phyloP scores from a whole-genome alignment of 2,329 filamentous ascomycete genomes.

The Basipetospora sp. region DNA sequence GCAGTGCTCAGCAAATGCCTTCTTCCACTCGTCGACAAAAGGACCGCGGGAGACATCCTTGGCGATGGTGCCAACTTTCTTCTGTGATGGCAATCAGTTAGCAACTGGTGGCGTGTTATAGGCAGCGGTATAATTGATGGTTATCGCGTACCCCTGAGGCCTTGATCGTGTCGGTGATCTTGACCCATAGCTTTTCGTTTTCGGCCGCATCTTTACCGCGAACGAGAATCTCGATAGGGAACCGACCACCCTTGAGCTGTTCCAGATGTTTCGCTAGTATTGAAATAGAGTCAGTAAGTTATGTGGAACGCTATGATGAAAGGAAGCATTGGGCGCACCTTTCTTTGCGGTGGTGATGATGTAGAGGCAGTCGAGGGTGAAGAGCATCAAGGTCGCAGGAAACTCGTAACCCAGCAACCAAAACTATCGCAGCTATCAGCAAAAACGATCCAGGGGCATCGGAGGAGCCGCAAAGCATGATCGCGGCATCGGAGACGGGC shows the following conservation, averaged over 20 bases:
- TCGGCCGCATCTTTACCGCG: constrained; percentile 81
- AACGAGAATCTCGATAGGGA: constrained; percentile 81
- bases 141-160: constrained; percentile 57
- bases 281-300: too few relatives aligned
- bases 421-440: constrained; percentile 44
- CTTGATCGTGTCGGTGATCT: constrained; percentile 76
- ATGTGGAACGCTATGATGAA: not conserved
- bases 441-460: not conserved
- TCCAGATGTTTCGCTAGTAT: constrained; percentile 75
- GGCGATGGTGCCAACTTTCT: constrained; percentile 74
- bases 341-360: constrained; percentile 95
- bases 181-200: constrained; percentile 79
- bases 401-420: constrained; percentile 99
- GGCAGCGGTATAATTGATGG: too few relatives aligned
- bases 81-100: constrained; percentile 30
- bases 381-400: constrained; percentile 82
- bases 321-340: constrained; percentile 43
- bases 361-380: constrained; percentile 77
- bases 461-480: not conserved
- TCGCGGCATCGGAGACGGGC: not conserved
- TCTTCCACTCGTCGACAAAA: constrained; percentile 95
- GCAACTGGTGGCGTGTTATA: too few relatives aligned
- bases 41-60: constrained; percentile 77
- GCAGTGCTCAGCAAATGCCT: constrained; percentile 58
- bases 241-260: constrained; percentile 78